These are phyloP conservation scores for Linnemannia elongata DNA, from an alignment of 192 early-diverging fungal species.

Conservation along the genomic window DNA sequence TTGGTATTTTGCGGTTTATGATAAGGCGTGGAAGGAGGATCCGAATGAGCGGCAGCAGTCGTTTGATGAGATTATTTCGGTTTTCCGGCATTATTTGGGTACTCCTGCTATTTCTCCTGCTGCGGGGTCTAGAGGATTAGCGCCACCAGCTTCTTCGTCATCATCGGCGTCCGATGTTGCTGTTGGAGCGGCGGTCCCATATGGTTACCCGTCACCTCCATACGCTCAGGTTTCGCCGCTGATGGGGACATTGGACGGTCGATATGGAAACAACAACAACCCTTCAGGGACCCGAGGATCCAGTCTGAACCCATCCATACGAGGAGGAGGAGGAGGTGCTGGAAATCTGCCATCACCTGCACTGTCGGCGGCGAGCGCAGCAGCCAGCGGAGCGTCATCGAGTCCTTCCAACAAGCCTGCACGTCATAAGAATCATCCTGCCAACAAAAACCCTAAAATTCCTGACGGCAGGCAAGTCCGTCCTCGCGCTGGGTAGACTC, in stretches of 20 bases:
- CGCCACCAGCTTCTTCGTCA: not conserved
- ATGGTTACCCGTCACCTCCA: not conserved
- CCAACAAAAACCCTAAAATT: not conserved
- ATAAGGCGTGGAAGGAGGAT: conserved; percentile 37
- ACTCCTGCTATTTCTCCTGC: not conserved
- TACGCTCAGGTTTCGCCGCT: not conserved
- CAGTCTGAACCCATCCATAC: not conserved
- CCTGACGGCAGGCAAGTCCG: conserved; percentile 16
- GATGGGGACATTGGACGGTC: not conserved
- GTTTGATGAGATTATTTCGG: conserved; percentile 30
- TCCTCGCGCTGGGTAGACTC: not conserved
- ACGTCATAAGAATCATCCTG: conserved; percentile 14
- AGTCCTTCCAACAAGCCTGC: not conserved
- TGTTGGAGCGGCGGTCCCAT: not conserved
- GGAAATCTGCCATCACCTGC: conserved; percentile 6
- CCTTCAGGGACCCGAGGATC: not conserved
- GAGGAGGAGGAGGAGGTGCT: not conserved
- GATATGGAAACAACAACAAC: no score
- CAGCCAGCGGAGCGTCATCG: not conserved
- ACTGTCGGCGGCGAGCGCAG: not conserved
- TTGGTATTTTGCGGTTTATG: conserved; percentile 38
- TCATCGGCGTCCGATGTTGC: not conserved
- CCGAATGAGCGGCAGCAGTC: conserved; percentile 28
- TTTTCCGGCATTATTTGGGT: conserved; percentile 11
- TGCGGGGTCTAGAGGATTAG: not conserved